Conservation (phyloP, 306 rosid species). For the Dryas alaskensis region DNA sequence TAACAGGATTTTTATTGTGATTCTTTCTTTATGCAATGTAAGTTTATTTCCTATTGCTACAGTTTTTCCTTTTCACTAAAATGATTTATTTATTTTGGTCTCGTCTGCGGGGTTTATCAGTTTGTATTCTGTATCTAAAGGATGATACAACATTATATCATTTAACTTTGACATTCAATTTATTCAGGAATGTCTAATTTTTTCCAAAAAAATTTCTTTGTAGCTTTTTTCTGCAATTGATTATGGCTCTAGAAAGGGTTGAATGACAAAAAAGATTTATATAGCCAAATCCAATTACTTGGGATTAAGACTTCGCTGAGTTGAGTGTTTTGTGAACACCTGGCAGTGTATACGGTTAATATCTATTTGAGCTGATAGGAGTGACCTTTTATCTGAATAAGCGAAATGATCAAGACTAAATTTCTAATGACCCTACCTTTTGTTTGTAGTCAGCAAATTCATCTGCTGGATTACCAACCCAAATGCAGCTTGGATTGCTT, state of each 20-base stretch:
- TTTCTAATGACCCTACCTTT: constrained; percentile 23
- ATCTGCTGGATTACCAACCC: constrained; percentile 57
- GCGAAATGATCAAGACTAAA: neutral
- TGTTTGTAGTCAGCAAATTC: constrained; percentile 65
- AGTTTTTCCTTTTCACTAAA: neutral
- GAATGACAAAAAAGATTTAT: neutral
- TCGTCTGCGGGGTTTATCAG: neutral
- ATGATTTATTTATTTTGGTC: neutral
- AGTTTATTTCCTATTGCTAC: neutral
- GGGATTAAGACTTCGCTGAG: neutral
- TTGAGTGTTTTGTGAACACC: neutral
- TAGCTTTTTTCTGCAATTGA: neutral
- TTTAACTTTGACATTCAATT: neutral
- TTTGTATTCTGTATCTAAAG: neutral
- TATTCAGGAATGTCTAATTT: neutral
- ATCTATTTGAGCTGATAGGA: neutral
- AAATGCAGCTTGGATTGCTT: constrained; percentile 73
- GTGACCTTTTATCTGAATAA: neutral
- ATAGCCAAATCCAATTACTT: neutral
- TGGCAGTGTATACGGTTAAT: neutral
- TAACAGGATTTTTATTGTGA: constrained; percentile 5
- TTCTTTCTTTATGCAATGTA: neutral
- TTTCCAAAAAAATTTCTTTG: neutral
- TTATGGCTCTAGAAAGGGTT: neutral
- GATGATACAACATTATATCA: neutral